A percentile compares a stretch with the other conserved stretches of the same genome.
Conservation (phyloP, 768 basidiomycete genomes). For the Leucocoprinus sp. region DNA sequence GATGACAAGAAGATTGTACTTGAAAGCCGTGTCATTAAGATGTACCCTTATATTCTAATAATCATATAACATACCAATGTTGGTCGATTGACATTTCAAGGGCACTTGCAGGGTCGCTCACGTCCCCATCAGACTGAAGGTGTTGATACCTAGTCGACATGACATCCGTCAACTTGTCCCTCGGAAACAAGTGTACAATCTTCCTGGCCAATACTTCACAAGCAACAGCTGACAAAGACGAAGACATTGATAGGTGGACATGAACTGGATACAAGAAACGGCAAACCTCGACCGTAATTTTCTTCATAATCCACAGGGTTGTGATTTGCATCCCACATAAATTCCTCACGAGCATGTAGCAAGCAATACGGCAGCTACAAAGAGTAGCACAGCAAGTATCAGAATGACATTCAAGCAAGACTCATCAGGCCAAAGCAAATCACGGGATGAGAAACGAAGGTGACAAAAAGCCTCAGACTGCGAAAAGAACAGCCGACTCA, state of each 20-base stretch:
- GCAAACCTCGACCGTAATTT: constrained; percentile 67
- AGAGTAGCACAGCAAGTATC: neutral
- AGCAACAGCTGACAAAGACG: constrained; percentile 47
- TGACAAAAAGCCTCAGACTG: neutral
- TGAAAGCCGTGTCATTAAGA: neutral
- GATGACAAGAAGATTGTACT: constrained; percentile 84
- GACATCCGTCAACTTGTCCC: constrained; percentile 56
- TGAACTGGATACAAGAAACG: no score
- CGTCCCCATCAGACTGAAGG: constrained; percentile 65
- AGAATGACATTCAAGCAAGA: neutral
- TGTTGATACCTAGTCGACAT: constrained; percentile 77
- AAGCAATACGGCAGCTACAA: constrained; percentile 74
- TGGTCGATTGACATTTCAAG: constrained; percentile 91
- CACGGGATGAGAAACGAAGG: neutral
- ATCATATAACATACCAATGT: constrained; percentile 50
- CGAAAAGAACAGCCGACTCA: constrained; percentile 60
- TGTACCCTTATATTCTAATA: neutral
- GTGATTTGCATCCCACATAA: constrained; percentile 72
- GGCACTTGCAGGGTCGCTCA: constrained; percentile 65
- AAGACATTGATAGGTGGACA: no score
- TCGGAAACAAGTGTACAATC: constrained; percentile 62
- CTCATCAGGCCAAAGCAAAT: constrained; percentile 1
- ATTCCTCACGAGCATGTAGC: constrained; percentile 68
- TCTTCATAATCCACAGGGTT: constrained; percentile 85
- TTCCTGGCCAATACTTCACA: constrained; percentile 81